Evolutionary conservation across 2,329 filamentous ascomycete genomes (phyloP), one percentile per base, ranked within the genome.

Genomic region (Fusarium citri): DNA sequence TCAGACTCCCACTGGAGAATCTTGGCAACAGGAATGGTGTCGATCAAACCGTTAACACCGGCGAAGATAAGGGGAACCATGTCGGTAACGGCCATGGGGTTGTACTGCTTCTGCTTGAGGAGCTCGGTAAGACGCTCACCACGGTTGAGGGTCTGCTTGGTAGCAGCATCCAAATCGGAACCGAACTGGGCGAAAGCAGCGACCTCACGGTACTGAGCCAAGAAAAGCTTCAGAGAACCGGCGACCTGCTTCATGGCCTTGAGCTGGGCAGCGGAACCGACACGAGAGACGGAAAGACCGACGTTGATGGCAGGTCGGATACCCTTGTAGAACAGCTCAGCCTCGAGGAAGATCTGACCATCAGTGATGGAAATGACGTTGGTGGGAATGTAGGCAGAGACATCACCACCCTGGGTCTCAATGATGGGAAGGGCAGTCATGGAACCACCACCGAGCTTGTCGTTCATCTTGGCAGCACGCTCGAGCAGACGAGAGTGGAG

Each of bases 211-310:
- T 99, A 99, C 88, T 99, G 96, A 79, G 96, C 96, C 92, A 99
- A 93, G 94, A 98, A 99, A 78, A 99, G 94, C 91, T 99, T 99
- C 82, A 99, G 89, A 77, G 95, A 98, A 90, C 96, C 96, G 80
- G 96, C 96, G 79, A 99, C 96, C 89, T 99, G 96, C 91, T 99
- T 99, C 96, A 99, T 99, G 87, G 96, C 94, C 93, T 98, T 99
- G 84, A 98, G 90, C 90, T 99, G 96, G 82, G 96, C 96, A 83
- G 96, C 94, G 81, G 96, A 99, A 83, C 96, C 96, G 91, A 99
- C 96, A 93, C 96, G 96, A 77, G 96, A 99, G 78, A 99, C 96
- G 80, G 96, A 99, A 78, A 99, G 93, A 96, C 96, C 96, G 92
- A 99, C 96, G 91, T 99, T 99, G 85, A 99, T 99, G 87, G 96